Percentiles rank a stretch among this genome's conserved stretches.
These are phyloP conservation scores for Chenopodium berlandieri DNA, from an alignment of 148 eudicot genomes.

Conservation along the genomic window DNA sequence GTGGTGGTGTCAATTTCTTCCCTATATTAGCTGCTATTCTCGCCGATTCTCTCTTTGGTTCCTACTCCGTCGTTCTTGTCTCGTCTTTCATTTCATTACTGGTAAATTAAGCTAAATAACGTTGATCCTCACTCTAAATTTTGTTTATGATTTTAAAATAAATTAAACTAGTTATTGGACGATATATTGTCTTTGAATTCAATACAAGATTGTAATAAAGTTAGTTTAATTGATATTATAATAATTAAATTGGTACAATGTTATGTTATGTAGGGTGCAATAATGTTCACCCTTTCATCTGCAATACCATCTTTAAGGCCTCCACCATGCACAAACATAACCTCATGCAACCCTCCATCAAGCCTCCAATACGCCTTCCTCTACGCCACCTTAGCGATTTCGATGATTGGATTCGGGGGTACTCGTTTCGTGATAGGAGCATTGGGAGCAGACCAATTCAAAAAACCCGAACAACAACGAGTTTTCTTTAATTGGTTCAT, in stretches of 20 bases:
- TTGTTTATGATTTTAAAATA: too few relatives aligned
- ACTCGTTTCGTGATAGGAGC: conserved; percentile 39
- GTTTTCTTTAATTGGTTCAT: conserved; percentile 47
- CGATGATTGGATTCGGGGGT: conserved; percentile 41
- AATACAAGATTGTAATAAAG: too few relatives aligned
- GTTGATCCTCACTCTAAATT: neutral
- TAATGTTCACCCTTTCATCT: conserved; percentile 37
- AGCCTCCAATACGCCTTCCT: conserved; percentile 32
- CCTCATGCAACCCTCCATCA: conserved; percentile 29
- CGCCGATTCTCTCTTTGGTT: conserved; percentile 48
- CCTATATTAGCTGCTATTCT: conserved; percentile 59
- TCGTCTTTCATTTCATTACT: conserved; percentile 43
- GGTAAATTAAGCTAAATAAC: conserved; percentile 23
- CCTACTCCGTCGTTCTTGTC: conserved; percentile 39
- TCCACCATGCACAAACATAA: conserved; percentile 24
- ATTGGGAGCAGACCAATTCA: conserved; percentile 43
- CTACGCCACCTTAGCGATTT: conserved; percentile 31
- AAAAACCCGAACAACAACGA: conserved; percentile 23
- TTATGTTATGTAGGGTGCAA: conserved; percentile 26
- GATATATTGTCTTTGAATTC: too few relatives aligned
- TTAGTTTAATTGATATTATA: too few relatives aligned
- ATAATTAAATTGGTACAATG: too few relatives aligned
- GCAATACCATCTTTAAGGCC: conserved; percentile 36
- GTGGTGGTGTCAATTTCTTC: conserved; percentile 42
- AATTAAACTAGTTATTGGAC: too few relatives aligned